A percentile compares a stretch with the other conserved stretches of the same genome.
These are phyloP conservation scores for Chaetomium tenue DNA, from an alignment of 495 filamentous ascomycete genomes.

Conservation along the genomic window DNA sequence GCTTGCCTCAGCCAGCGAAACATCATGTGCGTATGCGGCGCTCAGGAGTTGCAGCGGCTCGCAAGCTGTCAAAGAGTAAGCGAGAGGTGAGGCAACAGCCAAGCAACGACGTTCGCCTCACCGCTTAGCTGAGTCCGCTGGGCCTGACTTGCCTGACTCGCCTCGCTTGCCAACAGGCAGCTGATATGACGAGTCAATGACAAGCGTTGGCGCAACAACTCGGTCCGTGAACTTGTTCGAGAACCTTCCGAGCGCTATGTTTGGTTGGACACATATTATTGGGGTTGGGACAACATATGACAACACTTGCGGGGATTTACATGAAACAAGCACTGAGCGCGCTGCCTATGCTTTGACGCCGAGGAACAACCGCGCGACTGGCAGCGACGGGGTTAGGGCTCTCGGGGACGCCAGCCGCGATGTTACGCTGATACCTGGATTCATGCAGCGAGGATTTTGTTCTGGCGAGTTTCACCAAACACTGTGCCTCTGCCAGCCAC, in stretches of 20 bases:
- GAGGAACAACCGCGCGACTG: slow-evolving; percentile 6
- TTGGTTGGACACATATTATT: slow-evolving; percentile 22
- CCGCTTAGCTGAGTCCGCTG: not conserved
- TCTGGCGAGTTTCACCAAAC: slow-evolving; percentile 17
- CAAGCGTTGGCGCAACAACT: not conserved
- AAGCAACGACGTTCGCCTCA: not conserved
- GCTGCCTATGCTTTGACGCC: not conserved
- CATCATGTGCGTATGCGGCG: not conserved
- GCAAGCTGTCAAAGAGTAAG: not conserved
- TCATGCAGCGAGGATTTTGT: not conserved
- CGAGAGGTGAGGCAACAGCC: not conserved
- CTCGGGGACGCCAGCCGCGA: not conserved
- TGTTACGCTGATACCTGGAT: not conserved
- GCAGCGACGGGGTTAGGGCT: not conserved
- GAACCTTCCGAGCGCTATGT: not conserved
- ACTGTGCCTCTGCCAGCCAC: slow-evolving; percentile 12
- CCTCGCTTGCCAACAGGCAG: no score
- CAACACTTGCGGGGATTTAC: slow-evolving; percentile 22
- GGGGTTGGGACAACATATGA: slow-evolving; percentile 18
- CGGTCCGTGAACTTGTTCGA: slow-evolving; percentile 2
- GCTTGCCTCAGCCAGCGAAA: not conserved
- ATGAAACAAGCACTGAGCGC: slow-evolving; percentile 25
- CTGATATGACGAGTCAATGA: not conserved
- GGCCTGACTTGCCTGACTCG: no score
- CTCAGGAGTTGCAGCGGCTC: not conserved